Evolutionary conservation across 1,284 basidiomycete species (phyloP), one percentile per base, ranked within the genome.

Genomic region (Ustilago bromivora): DNA sequence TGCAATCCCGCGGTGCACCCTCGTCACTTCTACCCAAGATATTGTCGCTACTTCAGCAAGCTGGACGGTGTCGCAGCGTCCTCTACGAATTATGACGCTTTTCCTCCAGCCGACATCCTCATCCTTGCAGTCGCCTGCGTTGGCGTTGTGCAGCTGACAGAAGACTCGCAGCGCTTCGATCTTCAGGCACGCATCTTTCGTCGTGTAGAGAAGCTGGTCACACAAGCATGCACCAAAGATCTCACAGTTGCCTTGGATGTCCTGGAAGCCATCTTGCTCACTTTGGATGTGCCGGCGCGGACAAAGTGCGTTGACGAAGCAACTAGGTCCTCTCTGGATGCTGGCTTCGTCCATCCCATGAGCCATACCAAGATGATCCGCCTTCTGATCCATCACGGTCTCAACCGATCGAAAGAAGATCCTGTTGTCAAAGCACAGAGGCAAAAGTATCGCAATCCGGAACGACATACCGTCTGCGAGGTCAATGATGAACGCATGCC

Each of bases 151-250:
- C 74, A 76, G 54, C 57, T 72, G 12, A 36, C 57, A 23, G 60
- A 66, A 11, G 57, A 40, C 0, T 61, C 65, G 13, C 38, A 66
- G 19, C 69, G 74, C n/a, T 76, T 76, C 55, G 66, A 68, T 2
- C 70, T 76, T 7, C 74, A 76, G 38, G 57, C 66, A n/a, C 74
- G 74, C 62, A 72, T 76, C 66, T 71, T 41, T 32, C 63, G 62
- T 34, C 65, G 74, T 7, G 59, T 72, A 43, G 66, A 71, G n/a
- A 67, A 66, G 52, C 60, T 72, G 13, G 70, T 76, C 17, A 51
- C 60, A 17, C 61, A 63, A 34, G 69, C 74, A 12, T 71, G 58
- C 51, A 66, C 61, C 41, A 66, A 69, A 31, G 66, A 72, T 46
- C 57, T 71, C 40, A 69, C 70, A 31, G 66, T 72, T 2, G 66